Evolutionary conservation across 2,329 filamentous ascomycete genomes (phyloP), one percentile per base, ranked within the genome.

Genomic region (Xylariaceae sp.): DNA sequence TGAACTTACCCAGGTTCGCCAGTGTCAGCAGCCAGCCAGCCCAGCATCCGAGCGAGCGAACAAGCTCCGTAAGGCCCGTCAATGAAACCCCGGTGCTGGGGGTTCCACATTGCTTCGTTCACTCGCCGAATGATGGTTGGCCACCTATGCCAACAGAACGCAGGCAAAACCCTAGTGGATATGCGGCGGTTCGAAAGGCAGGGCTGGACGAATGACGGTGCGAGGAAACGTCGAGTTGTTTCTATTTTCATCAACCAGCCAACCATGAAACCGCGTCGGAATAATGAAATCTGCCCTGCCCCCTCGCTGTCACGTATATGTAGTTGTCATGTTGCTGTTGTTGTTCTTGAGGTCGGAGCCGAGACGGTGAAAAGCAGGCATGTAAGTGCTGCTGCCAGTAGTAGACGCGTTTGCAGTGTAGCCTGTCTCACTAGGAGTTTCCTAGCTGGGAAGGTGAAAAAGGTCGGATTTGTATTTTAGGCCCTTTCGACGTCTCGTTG

Each of bases 371-470:
- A 23, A 17, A 34, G 17, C 51, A 44, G 4, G 23, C 1, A 30
- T 30, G 23, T 30, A 30, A 30, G 23, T 30, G 23, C 5, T 30
- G 23, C 23, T 30, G 23, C 23, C 23, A 30, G 15, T 7, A 18
- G 47, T 49, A 47, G 44, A 7, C 37, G 45, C 54, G 35, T 42
- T 54, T 54, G 45, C 48, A 59, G 23, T 58, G 17, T 34, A 44
- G 15, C 6, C 15, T n/a, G 44, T 50, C 51, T 56, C 57, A 59
- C 44, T 51, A 34, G 56, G n/a, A 10, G 42, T 57, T 62, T 54
- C 62, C 61, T 23, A 60, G 34, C 58, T 58, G 47, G 60, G 62
- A 64, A 64, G 62, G 62, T 64, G 4, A 7, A n/a, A 7, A 7
- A 3, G 17, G 17, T 23, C 42, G 42, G 52, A 54, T 44, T 49